phyloP scores from a whole-genome alignment of 495 filamentous ascomycete genomes.

The Sordaria brevicollis region DNA sequence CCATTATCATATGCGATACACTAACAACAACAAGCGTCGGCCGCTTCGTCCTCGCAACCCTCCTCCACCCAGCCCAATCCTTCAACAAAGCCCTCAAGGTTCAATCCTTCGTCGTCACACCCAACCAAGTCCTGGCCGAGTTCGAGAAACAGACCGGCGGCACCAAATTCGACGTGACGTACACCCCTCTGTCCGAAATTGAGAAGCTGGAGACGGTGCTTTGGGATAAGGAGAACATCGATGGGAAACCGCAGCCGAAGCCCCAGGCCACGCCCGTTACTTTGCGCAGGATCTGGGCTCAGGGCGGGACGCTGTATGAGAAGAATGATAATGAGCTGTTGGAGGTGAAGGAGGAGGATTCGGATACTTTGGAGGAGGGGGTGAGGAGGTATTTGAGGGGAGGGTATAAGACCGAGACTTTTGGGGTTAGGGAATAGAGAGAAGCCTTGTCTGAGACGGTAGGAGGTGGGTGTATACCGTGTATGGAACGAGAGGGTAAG shows the following conservation, averaged over 20 bases:
- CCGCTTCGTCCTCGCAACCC: constrained; percentile 48
- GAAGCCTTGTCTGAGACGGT: not conserved
- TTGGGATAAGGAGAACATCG: constrained; percentile 41
- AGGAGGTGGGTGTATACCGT: no score
- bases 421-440: constrained; percentile 1
- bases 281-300: constrained; percentile 57
- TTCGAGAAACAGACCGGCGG: constrained; percentile 55
- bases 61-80: constrained; percentile 43
- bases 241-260: constrained; percentile 42
- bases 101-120: constrained; percentile 60
- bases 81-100: constrained; percentile 50
- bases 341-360: constrained; percentile 31
- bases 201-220: constrained; percentile 41
- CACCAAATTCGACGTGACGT: constrained; percentile 41
- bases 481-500: not conserved
- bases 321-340: constrained; percentile 54
- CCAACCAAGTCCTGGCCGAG: constrained; percentile 49
- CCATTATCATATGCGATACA: not conserved
- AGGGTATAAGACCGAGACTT: constrained; percentile 19
- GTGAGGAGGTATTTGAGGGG: constrained; percentile 31
- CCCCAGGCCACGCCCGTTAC: constrained; percentile 47
- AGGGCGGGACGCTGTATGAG: constrained; percentile 60
- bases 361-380: constrained; percentile 38
- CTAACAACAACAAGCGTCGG: constrained; percentile 43
- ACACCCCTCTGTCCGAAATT: constrained; percentile 42